Percentiles rank a stretch among this genome's conserved stretches.
phyloP scores from a whole-genome alignment of 192 early-diverging fungal genomes.

The Coemansia sp. region DNA sequence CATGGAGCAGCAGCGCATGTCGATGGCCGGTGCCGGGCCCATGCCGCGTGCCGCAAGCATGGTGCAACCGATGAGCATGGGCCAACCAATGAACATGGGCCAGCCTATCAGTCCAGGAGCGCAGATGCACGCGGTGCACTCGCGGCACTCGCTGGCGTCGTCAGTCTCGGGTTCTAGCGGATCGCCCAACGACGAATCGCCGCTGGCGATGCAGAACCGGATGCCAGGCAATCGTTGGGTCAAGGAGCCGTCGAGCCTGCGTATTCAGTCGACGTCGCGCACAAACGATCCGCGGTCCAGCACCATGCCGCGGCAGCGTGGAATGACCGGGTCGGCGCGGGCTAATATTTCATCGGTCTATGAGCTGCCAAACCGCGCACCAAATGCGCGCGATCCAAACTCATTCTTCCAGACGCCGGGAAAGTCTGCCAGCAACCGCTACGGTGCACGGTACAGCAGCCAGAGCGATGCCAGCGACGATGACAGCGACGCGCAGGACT shows the following conservation, averaged over 20 bases:
- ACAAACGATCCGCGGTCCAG: slow-evolving; percentile 21
- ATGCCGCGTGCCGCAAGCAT: not conserved
- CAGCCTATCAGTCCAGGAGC: slow-evolving; percentile 17
- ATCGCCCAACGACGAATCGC: slow-evolving; percentile 41
- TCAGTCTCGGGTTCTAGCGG: slow-evolving; percentile 41
- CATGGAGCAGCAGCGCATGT: slow-evolving; percentile 45
- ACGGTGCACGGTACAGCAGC: slow-evolving; percentile 21
- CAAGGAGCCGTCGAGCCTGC: slow-evolving; percentile 49
- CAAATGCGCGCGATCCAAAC: not conserved
- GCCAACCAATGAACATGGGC: not conserved
- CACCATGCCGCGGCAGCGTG: slow-evolving; percentile 51
- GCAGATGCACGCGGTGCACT: slow-evolving; percentile 28
- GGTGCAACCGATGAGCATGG: not conserved
- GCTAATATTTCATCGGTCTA: slow-evolving; percentile 45
- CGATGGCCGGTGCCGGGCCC: slow-evolving; percentile 19
- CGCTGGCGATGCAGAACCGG: slow-evolving; percentile 42
- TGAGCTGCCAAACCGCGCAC: slow-evolving; percentile 45
- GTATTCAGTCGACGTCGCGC: slow-evolving; percentile 27
- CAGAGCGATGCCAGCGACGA: slow-evolving; percentile 25
- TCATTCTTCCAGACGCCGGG: slow-evolving; percentile 11
- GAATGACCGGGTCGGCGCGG: slow-evolving; percentile 22
- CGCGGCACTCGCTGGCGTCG: slow-evolving; percentile 52
- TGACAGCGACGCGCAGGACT: slow-evolving; percentile 10
- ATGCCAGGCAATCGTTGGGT: slow-evolving; percentile 46
- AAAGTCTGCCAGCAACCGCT: slow-evolving; percentile 7